These are phyloP conservation scores for Arachnomyces sp. DNA, from an alignment of 2,329 filamentous ascomycete genomes.

Conservation along the genomic window DNA sequence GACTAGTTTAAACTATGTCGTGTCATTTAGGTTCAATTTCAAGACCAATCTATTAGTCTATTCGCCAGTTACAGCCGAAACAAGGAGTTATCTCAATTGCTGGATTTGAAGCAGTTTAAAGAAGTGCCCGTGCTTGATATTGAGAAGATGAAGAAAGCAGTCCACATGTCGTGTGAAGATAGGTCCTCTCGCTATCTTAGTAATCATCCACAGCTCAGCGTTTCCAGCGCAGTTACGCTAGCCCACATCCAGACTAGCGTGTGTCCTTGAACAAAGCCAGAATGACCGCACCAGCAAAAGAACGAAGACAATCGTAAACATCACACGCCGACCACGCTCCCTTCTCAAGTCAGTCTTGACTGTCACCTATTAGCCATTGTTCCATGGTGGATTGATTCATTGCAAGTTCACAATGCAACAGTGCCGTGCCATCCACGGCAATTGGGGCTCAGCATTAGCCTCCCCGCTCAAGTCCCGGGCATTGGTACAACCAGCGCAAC, in stretches of 20 bases:
- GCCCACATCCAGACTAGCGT: background rate
- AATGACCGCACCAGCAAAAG: too few species aligned
- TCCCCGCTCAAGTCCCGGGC: slow-evolving; percentile 20
- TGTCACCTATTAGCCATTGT: slow-evolving; percentile 8
- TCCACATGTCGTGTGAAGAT: background rate
- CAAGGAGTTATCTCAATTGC: too few species aligned
- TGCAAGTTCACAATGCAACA: slow-evolving; percentile 37
- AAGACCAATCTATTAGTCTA: too few species aligned
- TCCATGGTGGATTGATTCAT: slow-evolving; percentile 15
- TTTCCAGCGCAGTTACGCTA: slow-evolving; percentile 1
- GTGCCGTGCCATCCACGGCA: slow-evolving; percentile 35
- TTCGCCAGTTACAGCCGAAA: too few species aligned
- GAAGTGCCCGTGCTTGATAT: too few species aligned
- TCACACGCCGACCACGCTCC: slow-evolving; percentile 1
- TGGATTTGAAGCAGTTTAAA: too few species aligned
- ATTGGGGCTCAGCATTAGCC: slow-evolving; percentile 30
- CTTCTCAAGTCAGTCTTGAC: slow-evolving; percentile 18
- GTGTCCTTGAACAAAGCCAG: too few species aligned
- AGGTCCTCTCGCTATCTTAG: background rate
- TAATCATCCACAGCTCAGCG: too few species aligned
- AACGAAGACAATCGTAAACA: too few species aligned
- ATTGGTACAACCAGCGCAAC: slow-evolving; percentile 33
- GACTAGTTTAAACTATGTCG: too few species aligned
- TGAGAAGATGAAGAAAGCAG: too few species aligned
- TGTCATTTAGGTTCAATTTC: too few species aligned